A percentile compares a stretch with the other conserved stretches of the same genome.
These are phyloP conservation scores for Colletotrichum lupini DNA, from an alignment of 2,329 filamentous ascomycete genomes.

Conservation along the genomic window DNA sequence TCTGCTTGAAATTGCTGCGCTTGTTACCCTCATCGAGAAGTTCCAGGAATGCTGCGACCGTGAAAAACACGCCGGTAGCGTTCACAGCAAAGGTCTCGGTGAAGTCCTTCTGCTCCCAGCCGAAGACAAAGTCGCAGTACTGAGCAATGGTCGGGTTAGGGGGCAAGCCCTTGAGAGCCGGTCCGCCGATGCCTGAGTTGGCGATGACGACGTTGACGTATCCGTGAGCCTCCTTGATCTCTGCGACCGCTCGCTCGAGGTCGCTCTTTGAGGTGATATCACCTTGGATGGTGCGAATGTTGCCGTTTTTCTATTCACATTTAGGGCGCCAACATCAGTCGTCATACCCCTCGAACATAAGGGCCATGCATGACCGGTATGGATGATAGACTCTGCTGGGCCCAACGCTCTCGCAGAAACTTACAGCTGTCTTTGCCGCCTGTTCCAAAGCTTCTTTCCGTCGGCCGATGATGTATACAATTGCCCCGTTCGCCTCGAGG, in stretches of 20 bases:
- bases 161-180: constrained; percentile 42
- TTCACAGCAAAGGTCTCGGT: constrained; percentile 73
- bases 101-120: constrained; percentile 53
- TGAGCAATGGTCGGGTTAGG: constrained; percentile 16
- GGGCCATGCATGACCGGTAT: neutral
- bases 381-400: neutral
- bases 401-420: constrained; percentile 14
- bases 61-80: constrained; percentile 74
- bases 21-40: constrained; percentile 72
- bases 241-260: constrained; percentile 58
- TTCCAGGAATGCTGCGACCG: constrained; percentile 74
- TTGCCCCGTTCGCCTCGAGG: constrained; percentile 61
- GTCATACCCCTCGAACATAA: neutral
- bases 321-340: neutral
- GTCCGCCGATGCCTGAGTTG: constrained; percentile 62
- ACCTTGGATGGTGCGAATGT: constrained; percentile 40
- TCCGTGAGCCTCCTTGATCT: constrained; percentile 55
- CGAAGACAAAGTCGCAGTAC: constrained; percentile 44
- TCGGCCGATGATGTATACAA: constrained; percentile 63
- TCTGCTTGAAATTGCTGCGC: constrained; percentile 48
- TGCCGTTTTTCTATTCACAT: constrained; percentile 8
- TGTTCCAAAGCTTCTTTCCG: constrained; percentile 54
- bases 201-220: constrained; percentile 70
- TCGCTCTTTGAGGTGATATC: constrained; percentile 50
- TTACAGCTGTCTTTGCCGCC: constrained; percentile 47